Evolutionary conservation across 441 rosid species (phyloP), one percentile per base, ranked within the genome.

Genomic region (Adansonia rubrostipa): DNA sequence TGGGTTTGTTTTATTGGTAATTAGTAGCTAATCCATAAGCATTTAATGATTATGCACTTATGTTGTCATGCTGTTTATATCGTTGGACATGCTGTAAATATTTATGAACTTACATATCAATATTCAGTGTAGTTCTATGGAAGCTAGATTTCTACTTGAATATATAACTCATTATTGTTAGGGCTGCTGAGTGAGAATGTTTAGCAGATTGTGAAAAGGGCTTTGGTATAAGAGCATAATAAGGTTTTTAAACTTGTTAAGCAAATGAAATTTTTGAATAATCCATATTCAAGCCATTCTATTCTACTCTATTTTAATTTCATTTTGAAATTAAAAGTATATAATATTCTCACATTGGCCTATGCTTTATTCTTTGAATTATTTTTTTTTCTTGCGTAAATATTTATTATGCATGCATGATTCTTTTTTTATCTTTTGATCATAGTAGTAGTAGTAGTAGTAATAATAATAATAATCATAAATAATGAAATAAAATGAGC

Each of bases 291-390:
- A 40, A 93, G 96, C 86, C 79, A 87, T 79, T 89, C 98, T 3
- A 95, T 82, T 95, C 90, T 86, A 88, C 93, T 85, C 95, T 92
- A 7, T 95, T 98, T 17, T 91, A 85, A 82, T 95, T 95, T 70
- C 84, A 86, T 33, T 83, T 88, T 24, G 97, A 90, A 88, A 87
- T 81, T 95, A 48, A 95, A 95, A 89, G 94, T 47, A 47, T 0
- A 47, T 47, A 9, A 47, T 47, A 42, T 42, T 45, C 48, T 47
- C 13, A 8, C 50, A 47, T 47, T 47, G 13, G 3, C 50, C 13
- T 1, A 10, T 47, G 9, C 48, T 45, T 47, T 47, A 3, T 3
- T 47, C 50, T 47, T 8, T 47, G 13, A 47, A 47, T 47, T 47
- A 47, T 47, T 47, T 47, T 47, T 47, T 13, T 9, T 47, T 47